Evolutionary conservation across 2,329 filamentous ascomycete species (phyloP), one percentile per base, ranked within the genome.

Genomic region (Neodidymelliopsis sp.): DNA sequence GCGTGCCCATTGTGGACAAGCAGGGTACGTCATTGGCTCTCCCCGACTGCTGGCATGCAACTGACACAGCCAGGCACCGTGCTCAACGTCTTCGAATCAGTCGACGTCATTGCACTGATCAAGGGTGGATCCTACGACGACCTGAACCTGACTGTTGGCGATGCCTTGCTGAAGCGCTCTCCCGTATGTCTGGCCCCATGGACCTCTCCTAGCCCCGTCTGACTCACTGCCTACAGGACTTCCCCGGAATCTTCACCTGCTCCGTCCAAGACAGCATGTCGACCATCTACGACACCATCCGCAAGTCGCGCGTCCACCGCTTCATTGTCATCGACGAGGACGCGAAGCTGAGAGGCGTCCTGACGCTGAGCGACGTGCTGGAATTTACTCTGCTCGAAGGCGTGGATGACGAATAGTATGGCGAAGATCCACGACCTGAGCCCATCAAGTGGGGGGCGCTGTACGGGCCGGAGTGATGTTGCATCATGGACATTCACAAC

Each of bases 181-280:
- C 89, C 95, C 41, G 84, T 87, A 75, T 57, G 78, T 72, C 24
- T 12, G 12, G 12, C 24, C 24, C 12, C 24, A 7, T 27, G 7
- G 5, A 6, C 3, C 9, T 35, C 30, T 9, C 25, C 13, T 42
- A 15, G 12, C 19, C 13, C 24, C 6, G 22, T 16, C 16, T 34
- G 22, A 41, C 64, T 71, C 12, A 72, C 52, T 27, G 16, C 12
- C n/a, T n/a, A 4, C 54, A 86, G 81, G 93, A 97, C 62, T 97
- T 96, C 66, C 88, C 91, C 0, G 94, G 95, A 31, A 97, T 99
- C 57, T 97, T 97, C 75, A 97, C 93, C 0, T 99, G 94, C 77
- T 90, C 87, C 34, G 82, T 94, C 56, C 88, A 95, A 54, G 94
- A 99, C 74, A 87, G 92, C 45, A 82, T 99, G 38, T 93, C 96